Conservation (phyloP, 805 yeast species). For the Komagataella populi region DNA sequence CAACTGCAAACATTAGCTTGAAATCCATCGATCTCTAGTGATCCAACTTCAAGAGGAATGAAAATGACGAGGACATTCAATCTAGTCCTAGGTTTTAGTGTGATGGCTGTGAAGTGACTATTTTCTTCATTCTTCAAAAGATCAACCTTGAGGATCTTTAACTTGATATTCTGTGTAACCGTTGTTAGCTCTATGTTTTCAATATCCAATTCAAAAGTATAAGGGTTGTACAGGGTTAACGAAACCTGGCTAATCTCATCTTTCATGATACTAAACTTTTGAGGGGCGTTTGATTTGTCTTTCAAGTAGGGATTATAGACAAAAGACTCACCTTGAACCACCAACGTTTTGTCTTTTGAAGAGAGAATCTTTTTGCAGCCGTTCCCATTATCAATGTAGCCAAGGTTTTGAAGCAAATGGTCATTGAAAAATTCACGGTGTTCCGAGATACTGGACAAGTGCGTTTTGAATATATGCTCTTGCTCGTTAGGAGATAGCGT, state of each 20-base stretch:
- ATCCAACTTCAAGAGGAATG: conserved; percentile 35
- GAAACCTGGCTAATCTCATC: conserved; percentile 51
- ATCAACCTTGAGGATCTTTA: conserved; percentile 11
- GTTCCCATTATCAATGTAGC: conserved; percentile 4
- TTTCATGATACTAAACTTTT: conserved; percentile 27
- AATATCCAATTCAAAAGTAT: conserved; percentile 56
- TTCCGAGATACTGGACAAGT: conserved; percentile 16
- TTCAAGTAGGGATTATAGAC: conserved; percentile 36
- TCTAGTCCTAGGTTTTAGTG: conserved; percentile 23
- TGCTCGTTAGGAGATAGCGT: conserved; percentile 50
- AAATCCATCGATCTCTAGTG: conserved; percentile 35
- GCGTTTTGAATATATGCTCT: conserved; percentile 16
- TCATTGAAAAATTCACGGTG: conserved; percentile 59
- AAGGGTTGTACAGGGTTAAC: conserved; percentile 65
- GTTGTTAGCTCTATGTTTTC: conserved; percentile 27
- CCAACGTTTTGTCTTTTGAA: neutral
- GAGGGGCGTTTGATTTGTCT: conserved; percentile 6
- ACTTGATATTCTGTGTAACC: conserved; percentile 9
- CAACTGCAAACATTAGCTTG: conserved; percentile 38
- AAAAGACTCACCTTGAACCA: neutral
- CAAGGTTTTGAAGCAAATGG: conserved; percentile 22
- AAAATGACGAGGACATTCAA: conserved; percentile 27
- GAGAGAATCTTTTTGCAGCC: conserved; percentile 1
- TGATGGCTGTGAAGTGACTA: conserved; percentile 1
- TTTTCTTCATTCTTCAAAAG: neutral